These are phyloP conservation scores for Isabelozyma gotoi DNA, from an alignment of 805 yeast species.

Conservation along the genomic window DNA sequence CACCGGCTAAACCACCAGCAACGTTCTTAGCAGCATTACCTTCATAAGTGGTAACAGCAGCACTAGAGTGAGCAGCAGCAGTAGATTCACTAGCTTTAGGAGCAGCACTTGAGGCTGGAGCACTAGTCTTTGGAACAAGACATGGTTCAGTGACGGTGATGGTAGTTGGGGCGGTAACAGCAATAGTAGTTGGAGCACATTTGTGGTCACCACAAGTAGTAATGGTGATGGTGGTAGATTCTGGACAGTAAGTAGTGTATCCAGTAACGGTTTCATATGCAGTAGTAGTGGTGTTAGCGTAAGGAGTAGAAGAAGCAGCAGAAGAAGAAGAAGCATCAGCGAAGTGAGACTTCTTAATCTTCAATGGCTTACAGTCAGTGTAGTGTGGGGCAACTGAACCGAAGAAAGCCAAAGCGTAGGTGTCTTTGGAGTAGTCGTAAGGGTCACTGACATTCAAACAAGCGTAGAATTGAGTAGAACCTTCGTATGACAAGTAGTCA, in stretches of 20 bases:
- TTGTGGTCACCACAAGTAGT: background rate
- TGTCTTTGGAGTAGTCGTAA: conserved; percentile 18
- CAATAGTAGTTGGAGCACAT: conserved; percentile 45
- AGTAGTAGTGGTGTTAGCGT: background rate
- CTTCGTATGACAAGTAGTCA: conserved; percentile 14
- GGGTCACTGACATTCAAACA: conserved; percentile 28
- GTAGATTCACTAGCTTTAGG: conserved; percentile 13
- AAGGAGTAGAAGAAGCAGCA: conserved; percentile 4
- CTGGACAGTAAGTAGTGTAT: conserved; percentile 67
- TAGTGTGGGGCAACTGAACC: conserved; percentile 1
- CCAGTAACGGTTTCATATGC: conserved; percentile 25
- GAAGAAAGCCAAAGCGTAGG: conserved; percentile 13
- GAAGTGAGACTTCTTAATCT: conserved; percentile 47
- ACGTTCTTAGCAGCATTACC: conserved; percentile 4
- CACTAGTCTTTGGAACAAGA: conserved; percentile 51
- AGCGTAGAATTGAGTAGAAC: conserved; percentile 21
- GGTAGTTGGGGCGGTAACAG: conserved; percentile 72
- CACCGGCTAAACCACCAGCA: conserved; percentile 5
- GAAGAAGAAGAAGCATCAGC: conserved; percentile 22
- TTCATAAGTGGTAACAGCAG: conserved; percentile 18
- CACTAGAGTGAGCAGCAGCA: conserved; percentile 9
- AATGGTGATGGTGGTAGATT: conserved; percentile 58
- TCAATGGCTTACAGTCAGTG: background rate
- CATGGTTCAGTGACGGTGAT: conserved; percentile 81
- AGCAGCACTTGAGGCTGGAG: conserved; percentile 36